Conservation (phyloP, 306 rosid genomes). For the Clitoria ternatea region DNA sequence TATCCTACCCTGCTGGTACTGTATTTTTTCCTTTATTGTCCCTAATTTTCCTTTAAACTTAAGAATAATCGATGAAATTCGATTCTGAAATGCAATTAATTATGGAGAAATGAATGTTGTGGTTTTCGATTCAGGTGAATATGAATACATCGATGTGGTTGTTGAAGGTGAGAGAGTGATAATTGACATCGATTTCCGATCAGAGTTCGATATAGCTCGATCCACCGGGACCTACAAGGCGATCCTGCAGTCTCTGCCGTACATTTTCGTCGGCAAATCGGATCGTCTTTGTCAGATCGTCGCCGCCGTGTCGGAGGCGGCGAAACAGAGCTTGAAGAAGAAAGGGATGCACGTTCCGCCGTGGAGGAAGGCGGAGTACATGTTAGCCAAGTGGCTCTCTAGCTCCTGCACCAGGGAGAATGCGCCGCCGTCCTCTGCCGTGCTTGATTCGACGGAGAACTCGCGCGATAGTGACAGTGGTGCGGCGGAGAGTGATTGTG, state of each 20-base stretch:
- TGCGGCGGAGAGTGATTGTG: constrained; percentile 44
- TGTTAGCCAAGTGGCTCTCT: constrained; percentile 92
- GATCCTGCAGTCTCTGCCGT: constrained; percentile 78
- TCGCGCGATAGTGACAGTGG: neutral
- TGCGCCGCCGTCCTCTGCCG: constrained; percentile 18
- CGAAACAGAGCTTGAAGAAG: constrained; percentile 85
- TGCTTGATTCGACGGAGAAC: neutral
- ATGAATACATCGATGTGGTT: constrained; percentile 81
- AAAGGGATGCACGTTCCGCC: constrained; percentile 98
- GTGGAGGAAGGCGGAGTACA: constrained; percentile 91
- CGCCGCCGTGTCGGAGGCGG: constrained; percentile 73
- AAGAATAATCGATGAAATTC: no score
- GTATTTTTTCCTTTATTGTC: neutral
- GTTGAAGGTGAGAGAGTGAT: constrained; percentile 75
- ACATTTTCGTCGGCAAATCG: constrained; percentile 75
- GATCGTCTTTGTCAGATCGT: constrained; percentile 82
- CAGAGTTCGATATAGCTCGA: constrained; percentile 96
- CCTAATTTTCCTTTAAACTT: neutral
- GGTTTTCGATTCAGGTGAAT: constrained; percentile 64
- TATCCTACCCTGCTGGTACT: constrained; percentile 76
- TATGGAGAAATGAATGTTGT: neutral
- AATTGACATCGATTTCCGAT: constrained; percentile 82
- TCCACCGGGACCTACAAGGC: constrained; percentile 78
- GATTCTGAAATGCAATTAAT: neutral
- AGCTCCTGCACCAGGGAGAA: constrained; percentile 41